Evolutionary conservation across 768 basidiomycete species (phyloP).

Genomic region (Leccinum uliginosum): DNA sequence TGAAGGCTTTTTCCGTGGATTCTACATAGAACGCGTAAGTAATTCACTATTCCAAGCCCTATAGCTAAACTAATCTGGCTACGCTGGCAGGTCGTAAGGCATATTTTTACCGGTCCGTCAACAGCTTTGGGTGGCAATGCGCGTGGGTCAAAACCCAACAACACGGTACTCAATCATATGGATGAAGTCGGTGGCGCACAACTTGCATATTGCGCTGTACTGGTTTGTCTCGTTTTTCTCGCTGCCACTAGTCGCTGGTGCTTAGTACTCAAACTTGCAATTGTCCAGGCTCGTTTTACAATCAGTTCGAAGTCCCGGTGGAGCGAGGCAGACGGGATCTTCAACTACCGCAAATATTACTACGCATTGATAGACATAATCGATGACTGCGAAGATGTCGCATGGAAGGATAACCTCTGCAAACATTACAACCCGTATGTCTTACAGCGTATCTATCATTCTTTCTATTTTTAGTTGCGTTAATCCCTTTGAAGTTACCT

Average conservation of each 20-base stretch:
- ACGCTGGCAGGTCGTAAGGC: not conserved
- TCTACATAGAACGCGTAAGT: conserved; percentile 1
- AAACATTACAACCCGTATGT: not conserved
- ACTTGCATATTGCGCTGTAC: conserved; percentile 1
- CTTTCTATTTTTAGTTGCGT: too few species aligned
- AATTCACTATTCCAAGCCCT: too few species aligned
- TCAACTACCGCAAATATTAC: conserved; percentile 3
- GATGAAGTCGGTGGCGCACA: not conserved
- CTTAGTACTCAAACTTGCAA: too few species aligned
- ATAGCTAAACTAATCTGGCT: too few species aligned
- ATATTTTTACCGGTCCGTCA: not conserved
- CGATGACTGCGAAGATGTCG: not conserved
- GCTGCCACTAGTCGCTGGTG: too few species aligned
- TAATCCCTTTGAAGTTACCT: too few species aligned
- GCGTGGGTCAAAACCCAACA: not conserved
- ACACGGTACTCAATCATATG: not conserved
- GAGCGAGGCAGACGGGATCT: not conserved
- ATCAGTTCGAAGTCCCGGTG: conserved; percentile 1
- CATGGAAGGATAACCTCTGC: not conserved
- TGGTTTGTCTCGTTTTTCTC: too few species aligned
- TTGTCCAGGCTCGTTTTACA: not conserved
- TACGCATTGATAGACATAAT: not conserved
- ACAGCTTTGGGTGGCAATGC: not conserved
- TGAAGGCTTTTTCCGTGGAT: conserved; percentile 1
- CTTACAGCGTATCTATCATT: too few species aligned